phyloP scores from a whole-genome alignment of 2,329 filamentous ascomycete species.

The Hymenoscyphus fructigenus region DNA sequence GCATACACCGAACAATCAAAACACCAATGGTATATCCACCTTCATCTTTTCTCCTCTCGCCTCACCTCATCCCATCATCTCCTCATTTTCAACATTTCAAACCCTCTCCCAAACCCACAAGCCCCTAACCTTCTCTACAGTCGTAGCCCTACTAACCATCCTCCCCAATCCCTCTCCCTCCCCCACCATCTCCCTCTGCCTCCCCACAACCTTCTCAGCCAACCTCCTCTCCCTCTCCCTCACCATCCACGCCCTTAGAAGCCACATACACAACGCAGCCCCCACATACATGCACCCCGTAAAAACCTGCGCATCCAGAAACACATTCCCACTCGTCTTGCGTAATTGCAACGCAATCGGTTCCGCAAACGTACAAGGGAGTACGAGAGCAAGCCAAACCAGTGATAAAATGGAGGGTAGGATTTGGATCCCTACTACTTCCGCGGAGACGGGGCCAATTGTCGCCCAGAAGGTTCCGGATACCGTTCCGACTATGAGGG shows the following conservation, averaged over 20 bases:
- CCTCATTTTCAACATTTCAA: background rate
- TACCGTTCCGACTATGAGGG: conserved; percentile 63
- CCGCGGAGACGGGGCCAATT: conserved; percentile 67
- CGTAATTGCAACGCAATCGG: conserved; percentile 56
- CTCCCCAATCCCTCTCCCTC: conserved; percentile 14
- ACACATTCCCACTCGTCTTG: conserved; percentile 46
- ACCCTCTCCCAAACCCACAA: conserved; percentile 31
- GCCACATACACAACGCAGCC: conserved; percentile 51
- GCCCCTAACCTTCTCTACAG: conserved; percentile 24
- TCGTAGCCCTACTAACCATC: conserved; percentile 21
- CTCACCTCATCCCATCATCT: background rate
- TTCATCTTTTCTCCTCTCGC: too few relatives aligned
- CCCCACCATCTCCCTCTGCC: conserved; percentile 15
- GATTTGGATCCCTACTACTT: conserved; percentile 69
- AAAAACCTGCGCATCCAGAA: conserved; percentile 59
- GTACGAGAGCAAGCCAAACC: conserved; percentile 68
- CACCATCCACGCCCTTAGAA: conserved; percentile 62
- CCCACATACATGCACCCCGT: conserved; percentile 62
- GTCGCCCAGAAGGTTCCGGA: conserved; percentile 72
- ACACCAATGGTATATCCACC: too few relatives aligned
- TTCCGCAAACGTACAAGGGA: conserved; percentile 69
- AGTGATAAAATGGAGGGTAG: conserved; percentile 69
- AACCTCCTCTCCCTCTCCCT: conserved; percentile 45
- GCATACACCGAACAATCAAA: too few relatives aligned
- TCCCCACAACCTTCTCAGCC: conserved; percentile 17